phyloP scores from a whole-genome alignment of 2,329 filamentous ascomycete genomes.

The Didymella sp. region DNA sequence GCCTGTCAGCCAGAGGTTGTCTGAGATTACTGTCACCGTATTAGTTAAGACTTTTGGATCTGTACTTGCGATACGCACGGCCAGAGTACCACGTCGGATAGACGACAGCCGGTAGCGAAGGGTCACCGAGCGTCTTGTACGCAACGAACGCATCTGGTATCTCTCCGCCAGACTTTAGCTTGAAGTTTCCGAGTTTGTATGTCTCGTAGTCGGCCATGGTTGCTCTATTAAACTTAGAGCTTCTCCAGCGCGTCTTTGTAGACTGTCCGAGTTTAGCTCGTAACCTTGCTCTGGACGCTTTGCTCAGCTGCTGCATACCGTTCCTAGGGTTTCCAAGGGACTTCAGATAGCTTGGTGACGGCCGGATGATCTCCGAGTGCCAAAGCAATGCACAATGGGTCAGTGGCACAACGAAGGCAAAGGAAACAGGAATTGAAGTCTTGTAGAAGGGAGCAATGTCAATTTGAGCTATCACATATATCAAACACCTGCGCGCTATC shows the following conservation, averaged over 20 bases:
- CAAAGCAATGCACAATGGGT: slow-evolving; percentile 1
- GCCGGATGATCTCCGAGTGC: slow-evolving; percentile 4
- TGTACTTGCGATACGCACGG: slow-evolving; percentile 49
- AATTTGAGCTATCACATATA: neutral
- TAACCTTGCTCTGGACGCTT: neutral
- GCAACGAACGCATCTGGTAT: slow-evolving; percentile 72
- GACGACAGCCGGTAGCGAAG: slow-evolving; percentile 69
- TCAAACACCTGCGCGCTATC: slow-evolving; percentile 10
- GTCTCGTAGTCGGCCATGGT: slow-evolving; percentile 50
- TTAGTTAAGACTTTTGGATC: neutral
- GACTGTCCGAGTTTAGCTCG: neutral
- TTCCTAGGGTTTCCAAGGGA: too few species aligned
- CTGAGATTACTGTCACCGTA: slow-evolving; percentile 59
- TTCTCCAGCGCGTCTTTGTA: neutral
- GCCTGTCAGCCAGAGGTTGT: slow-evolving; percentile 79
- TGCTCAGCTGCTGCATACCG: slow-evolving; percentile 5
- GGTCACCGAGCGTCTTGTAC: slow-evolving; percentile 76
- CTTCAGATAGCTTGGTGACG: neutral
- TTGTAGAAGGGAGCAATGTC: too few species aligned
- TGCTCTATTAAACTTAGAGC: neutral
- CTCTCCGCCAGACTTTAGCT: slow-evolving; percentile 68
- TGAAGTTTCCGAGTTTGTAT: slow-evolving; percentile 70
- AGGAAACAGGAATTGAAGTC: neutral
- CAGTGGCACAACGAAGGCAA: neutral
- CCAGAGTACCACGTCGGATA: slow-evolving; percentile 82